Conservation (phyloP, 73 alveolate species). For the Tetrahymena elliotti region DNA sequence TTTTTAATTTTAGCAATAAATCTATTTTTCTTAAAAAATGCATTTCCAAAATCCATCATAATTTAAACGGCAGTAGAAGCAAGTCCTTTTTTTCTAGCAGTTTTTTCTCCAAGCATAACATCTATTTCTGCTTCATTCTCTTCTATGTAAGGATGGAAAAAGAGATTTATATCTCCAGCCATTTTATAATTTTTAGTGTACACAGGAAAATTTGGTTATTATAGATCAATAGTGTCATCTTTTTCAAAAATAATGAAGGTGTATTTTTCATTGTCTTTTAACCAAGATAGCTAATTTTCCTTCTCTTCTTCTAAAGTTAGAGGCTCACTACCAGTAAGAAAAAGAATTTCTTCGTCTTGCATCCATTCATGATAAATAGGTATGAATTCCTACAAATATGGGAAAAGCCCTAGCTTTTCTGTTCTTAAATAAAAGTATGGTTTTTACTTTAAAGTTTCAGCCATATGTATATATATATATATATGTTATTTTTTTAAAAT, state of each 20-base stretch:
- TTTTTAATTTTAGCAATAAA: slow-evolving; percentile 31
- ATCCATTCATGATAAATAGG: slow-evolving; percentile 24
- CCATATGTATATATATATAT: not conserved
- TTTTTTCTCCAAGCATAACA: slow-evolving; percentile 37
- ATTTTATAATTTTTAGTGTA: not conserved
- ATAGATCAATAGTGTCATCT: not conserved
- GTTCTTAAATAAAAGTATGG: not conserved
- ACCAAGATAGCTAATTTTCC: slow-evolving; percentile 26
- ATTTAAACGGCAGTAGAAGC: slow-evolving; percentile 23
- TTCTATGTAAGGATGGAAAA: slow-evolving; percentile 25
- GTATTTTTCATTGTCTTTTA: slow-evolving; percentile 24
- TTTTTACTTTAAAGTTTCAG: not conserved
- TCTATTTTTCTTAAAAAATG: not conserved
- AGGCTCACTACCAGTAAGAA: slow-evolving; percentile 30
- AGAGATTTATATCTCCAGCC: slow-evolving; percentile 29
- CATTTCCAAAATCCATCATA: slow-evolving; percentile 24
- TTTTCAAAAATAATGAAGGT: slow-evolving; percentile 9
- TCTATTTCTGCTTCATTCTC: slow-evolving; percentile 37
- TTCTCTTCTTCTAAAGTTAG: slow-evolving; percentile 30
- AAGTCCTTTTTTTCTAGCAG: slow-evolving; percentile 22
- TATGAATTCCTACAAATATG: slow-evolving; percentile 18
- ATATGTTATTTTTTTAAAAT: no score
- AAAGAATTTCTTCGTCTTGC: slow-evolving; percentile 30
- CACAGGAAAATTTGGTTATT: not conserved
- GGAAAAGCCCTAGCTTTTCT: not conserved